These are phyloP conservation scores for Boechera divaricarpa DNA, from an alignment of 345 rosid species.

Conservation along the genomic window DNA sequence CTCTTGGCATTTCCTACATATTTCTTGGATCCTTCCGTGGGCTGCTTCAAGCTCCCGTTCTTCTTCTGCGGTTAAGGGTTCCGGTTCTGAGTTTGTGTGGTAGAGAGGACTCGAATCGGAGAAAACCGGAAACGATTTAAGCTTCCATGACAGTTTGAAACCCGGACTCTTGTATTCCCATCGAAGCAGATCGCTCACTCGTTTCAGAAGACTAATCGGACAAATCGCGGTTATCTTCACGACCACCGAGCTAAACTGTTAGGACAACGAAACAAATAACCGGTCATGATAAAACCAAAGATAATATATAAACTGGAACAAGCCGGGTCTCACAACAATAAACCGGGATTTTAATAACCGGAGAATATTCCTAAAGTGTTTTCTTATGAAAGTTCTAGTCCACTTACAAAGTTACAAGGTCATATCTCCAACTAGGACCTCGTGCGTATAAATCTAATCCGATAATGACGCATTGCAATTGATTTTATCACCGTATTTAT, in stretches of 20 bases:
- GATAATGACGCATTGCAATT: constrained; percentile 27
- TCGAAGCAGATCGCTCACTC: constrained; percentile 76
- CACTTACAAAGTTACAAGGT: constrained; percentile 26
- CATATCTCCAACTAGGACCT: constrained; percentile 24
- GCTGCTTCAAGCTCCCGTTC: constrained; percentile 63
- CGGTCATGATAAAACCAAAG: constrained; percentile 1
- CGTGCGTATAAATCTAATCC: constrained; percentile 34
- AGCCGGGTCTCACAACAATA: background rate
- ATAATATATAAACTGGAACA: background rate
- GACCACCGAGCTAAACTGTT: constrained; percentile 77
- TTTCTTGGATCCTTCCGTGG: constrained; percentile 52
- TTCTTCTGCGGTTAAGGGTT: constrained; percentile 65
- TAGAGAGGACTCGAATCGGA: constrained; percentile 72
- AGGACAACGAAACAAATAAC: background rate
- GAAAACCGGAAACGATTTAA: constrained; percentile 63
- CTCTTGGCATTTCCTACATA: constrained; percentile 65
- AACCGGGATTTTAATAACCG: constrained; percentile 18
- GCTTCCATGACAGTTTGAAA: constrained; percentile 80
- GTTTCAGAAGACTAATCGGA: constrained; percentile 63
- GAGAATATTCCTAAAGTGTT: constrained; percentile 37
- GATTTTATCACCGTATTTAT: constrained; percentile 2
- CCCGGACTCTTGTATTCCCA: constrained; percentile 75
- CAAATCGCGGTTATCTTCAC: constrained; percentile 81
- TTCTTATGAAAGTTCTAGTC: constrained; percentile 20
- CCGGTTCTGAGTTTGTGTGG: constrained; percentile 69